A percentile compares a stretch with the other conserved stretches of the same genome.
Conservation (phyloP, 2,329 filamentous ascomycete species). For the Cladosporium velox region DNA sequence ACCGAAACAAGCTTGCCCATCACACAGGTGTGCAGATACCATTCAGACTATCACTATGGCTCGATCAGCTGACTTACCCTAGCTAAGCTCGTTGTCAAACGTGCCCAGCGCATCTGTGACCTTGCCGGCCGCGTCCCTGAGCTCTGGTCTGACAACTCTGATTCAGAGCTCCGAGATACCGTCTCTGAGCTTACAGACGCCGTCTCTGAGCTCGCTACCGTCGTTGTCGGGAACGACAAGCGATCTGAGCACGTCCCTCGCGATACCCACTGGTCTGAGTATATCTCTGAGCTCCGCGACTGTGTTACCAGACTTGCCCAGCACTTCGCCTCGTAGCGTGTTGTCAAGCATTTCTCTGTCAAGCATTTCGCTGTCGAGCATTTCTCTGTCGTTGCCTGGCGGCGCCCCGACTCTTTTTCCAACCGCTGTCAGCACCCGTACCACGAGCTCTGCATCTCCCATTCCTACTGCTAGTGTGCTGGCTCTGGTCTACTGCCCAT, state of each 20-base stretch:
- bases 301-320: slow-evolving; percentile 9
- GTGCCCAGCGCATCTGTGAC: slow-evolving; percentile 18
- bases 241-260: slow-evolving; percentile 19
- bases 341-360: not conserved
- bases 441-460: not conserved
- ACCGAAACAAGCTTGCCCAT: not conserved
- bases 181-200: slow-evolving; percentile 14
- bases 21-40: not conserved
- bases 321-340: not conserved
- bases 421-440: not conserved
- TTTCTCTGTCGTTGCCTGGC: slow-evolving; percentile 3
- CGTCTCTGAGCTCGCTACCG: slow-evolving; percentile 10
- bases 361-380: not conserved
- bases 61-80: slow-evolving; percentile 17
- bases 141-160: slow-evolving; percentile 18
- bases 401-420: not conserved
- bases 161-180: slow-evolving; percentile 16
- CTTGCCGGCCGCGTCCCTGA: slow-evolving; percentile 18
- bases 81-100: slow-evolving; percentile 14
- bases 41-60: too few relatives aligned
- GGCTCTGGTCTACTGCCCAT: slow-evolving; percentile 29
- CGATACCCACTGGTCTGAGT: slow-evolving; percentile 12
- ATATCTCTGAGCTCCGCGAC: slow-evolving; percentile 13
- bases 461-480: slow-evolving; percentile 26
- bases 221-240: not conserved